Evolutionary conservation across 2,329 filamentous ascomycete species (phyloP).

Genomic region (Didymella sp.): DNA sequence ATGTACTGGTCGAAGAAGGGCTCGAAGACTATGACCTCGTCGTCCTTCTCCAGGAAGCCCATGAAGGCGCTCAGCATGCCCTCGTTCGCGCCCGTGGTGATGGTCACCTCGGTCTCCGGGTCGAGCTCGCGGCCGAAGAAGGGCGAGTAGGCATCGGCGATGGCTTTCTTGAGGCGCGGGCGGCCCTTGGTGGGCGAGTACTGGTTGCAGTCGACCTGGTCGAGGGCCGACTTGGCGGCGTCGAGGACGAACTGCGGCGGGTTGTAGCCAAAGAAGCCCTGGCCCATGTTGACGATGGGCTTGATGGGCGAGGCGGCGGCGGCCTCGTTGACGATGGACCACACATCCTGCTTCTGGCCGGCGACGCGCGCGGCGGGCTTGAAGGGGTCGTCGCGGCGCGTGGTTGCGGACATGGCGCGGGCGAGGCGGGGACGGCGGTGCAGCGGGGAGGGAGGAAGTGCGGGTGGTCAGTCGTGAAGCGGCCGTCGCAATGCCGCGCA

Average conservation of each 20-base stretch:
- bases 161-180: conserved; percentile 87
- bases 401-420: conserved; percentile 46
- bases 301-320: conserved; percentile 68
- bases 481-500: conserved; percentile 24
- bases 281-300: conserved; percentile 73
- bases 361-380: conserved; percentile 63
- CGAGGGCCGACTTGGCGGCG: conserved; percentile 87
- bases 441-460: conserved; percentile 5
- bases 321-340: conserved; percentile 72
- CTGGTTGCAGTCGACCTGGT: conserved; percentile 96
- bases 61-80: conserved; percentile 97
- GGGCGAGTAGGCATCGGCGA: conserved; percentile 90
- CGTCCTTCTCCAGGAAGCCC: conserved; percentile 92
- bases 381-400: conserved; percentile 52
- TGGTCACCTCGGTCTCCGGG: conserved; percentile 90
- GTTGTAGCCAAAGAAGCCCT: conserved; percentile 90
- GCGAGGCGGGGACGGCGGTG: conserved; percentile 20
- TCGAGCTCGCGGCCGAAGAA: conserved; percentile 83
- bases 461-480: conserved; percentile 6
- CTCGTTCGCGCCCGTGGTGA: conserved; percentile 92
- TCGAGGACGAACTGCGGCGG: conserved; percentile 89
- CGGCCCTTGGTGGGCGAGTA: conserved; percentile 96
- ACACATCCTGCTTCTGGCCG: conserved; percentile 64
- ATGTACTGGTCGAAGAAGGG: conserved; percentile 99
- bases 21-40: conserved; percentile 98